Evolutionary conservation across 768 basidiomycete genomes (phyloP).

Genomic region (Suillus luteus): DNA sequence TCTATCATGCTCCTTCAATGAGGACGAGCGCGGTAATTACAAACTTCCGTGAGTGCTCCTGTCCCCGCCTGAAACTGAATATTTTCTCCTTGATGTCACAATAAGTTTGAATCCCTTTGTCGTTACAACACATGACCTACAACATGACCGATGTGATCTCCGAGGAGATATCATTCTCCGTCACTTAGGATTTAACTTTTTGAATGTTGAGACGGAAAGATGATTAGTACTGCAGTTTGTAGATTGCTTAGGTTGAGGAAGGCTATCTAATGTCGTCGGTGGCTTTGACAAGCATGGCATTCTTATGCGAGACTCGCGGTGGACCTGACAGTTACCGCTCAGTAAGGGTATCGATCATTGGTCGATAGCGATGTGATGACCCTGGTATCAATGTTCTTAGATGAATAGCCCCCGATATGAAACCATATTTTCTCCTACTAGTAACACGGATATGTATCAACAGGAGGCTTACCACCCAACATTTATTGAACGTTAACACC

Average conservation of each 20-base stretch:
- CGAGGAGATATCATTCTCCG: neutral
- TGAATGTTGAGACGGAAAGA: neutral
- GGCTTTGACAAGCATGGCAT: neutral
- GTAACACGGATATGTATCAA: neutral
- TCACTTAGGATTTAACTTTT: neutral
- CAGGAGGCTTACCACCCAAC: neutral
- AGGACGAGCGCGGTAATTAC: constrained; percentile 8
- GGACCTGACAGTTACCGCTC: neutral
- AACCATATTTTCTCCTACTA: neutral
- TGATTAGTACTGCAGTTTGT: neutral
- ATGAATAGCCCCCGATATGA: constrained; percentile 4
- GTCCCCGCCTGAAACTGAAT: neutral
- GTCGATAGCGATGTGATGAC: neutral
- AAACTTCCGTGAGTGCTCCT: neutral
- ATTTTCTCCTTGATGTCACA: neutral
- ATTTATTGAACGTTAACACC: neutral
- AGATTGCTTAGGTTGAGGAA: neutral
- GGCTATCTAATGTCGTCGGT: neutral
- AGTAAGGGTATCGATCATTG: constrained; percentile 5
- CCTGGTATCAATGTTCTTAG: neutral
- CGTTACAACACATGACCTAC: neutral
- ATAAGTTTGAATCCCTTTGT: neutral
- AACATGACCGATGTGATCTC: neutral
- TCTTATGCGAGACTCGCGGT: neutral
- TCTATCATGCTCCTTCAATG: neutral